A percentile compares a stretch with the other conserved stretches of the same genome.
Conservation (phyloP, 345 rosid species). For the Hevea brasiliensis region DNA sequence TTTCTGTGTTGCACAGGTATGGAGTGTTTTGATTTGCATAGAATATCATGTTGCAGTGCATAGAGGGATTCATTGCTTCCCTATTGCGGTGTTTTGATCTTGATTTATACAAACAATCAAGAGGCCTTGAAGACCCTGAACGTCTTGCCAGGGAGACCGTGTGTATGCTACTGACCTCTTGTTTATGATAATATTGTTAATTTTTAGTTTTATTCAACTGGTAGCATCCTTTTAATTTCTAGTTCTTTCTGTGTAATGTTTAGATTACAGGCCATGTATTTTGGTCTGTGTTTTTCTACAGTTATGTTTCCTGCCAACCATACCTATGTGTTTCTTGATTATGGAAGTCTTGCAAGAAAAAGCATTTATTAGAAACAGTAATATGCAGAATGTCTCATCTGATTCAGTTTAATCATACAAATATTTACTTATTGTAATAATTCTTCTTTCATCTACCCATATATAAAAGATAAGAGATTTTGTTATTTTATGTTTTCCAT, state of each 20-base stretch:
- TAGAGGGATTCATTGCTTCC: conserved; percentile 70
- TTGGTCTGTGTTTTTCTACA: background rate
- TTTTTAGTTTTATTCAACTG: background rate
- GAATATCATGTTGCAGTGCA: conserved; percentile 87
- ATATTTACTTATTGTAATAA: background rate
- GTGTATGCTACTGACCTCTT: conserved; percentile 52
- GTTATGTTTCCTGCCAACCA: background rate
- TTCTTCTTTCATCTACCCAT: background rate
- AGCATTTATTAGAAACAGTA: background rate
- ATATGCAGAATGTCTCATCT: background rate
- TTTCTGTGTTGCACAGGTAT: conserved; percentile 51
- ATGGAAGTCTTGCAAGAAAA: background rate
- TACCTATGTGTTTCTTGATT: conserved; percentile 2
- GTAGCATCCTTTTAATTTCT: background rate
- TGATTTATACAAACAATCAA: conserved; percentile 66
- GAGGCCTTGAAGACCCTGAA: conserved; percentile 93
- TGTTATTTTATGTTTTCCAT: background rate
- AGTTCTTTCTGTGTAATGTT: background rate
- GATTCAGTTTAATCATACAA: background rate
- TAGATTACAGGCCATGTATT: background rate
- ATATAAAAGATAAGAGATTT: background rate
- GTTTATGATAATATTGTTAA: conserved; percentile 2
- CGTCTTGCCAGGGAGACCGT: conserved; percentile 94
- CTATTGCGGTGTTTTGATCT: conserved; percentile 76
- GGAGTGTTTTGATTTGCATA: conserved; percentile 61